Evolutionary conservation across 1,284 basidiomycete species (phyloP), one percentile per base, ranked within the genome.

Genomic region (Pseudozyma hubeiensis): DNA sequence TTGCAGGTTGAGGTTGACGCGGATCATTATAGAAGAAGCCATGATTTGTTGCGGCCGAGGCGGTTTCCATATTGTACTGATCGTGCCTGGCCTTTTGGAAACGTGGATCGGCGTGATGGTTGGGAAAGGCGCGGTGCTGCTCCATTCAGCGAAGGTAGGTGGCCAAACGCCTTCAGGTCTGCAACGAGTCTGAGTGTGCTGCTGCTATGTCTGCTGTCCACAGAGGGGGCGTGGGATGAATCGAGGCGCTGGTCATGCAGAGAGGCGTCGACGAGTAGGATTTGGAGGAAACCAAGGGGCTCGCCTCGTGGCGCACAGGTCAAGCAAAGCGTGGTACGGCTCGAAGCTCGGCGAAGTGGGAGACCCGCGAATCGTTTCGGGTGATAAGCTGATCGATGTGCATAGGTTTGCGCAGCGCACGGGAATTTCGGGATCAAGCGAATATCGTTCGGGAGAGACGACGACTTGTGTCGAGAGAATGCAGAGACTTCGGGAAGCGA

Each of bases 1-100:
- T 14, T 8, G 56, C 48, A 11, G 51, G 16, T 44, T 68, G 65
- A n/a, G 43, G 7, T 41, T 64, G 66, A 8, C 66, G 66, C 34
- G 60, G 66, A 29, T 69, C 60, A 53, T 69, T 60, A 39, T 69
- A 69, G 45, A 69, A 64, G 52, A 69, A 53, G 34, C 49, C 50
- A n/a, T 59, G 55, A 34, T 63, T 60, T 40, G 59, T 56, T 9
- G 66, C 49, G 31, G 55, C 48, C 19, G 61, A 34, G 33, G 66
- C 60, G 43, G 66, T 63, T 45, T 69, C 60, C 66, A 69, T 69
- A 31, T 35, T 64, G 52, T 31, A 44, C n/a, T 33, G 43, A 17
- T 24, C 30, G 33, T 16, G 33, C 19, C 40, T 31, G 24, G 30
- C 29, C 35, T 8, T 17, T 24, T 45, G 35, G 47, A 19, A 41